Evolutionary conservation across 495 filamentous ascomycete species (phyloP), one percentile per base, ranked within the genome.

Genomic region (Xylaria telfairii): DNA sequence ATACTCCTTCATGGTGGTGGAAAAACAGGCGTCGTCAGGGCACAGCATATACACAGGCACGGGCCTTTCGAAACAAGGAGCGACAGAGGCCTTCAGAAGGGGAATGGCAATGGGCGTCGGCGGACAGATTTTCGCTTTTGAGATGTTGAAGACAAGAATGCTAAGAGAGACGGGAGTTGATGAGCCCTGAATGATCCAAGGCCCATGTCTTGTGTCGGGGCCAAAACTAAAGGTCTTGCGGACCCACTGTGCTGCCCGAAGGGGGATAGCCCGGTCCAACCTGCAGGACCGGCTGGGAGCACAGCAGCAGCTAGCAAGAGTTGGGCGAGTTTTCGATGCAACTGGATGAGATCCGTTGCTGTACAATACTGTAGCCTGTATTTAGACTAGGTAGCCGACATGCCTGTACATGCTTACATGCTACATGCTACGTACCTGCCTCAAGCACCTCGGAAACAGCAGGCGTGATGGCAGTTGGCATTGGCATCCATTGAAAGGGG

Each of bases 1-100:
- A 71, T 82, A 75, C 77, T 88, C 87, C 79, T 88, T 88, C 86
- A 88, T 86, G 67, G 75, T 83, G 75, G 80, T 69, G 42, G 68
- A 72, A 69, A 24, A 41, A 13, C 68, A 63, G 68, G n/a, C 67
- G 56, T 49, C n/a, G 54, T 62, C 26, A 30, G 60, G 28, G 68
- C 54, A 57, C 49, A 41, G n/a, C 17, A 47, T 34, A 44, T 46
- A 65, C 46, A 49, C 59, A 47, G 30, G 34, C 34, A 34, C 47
- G 49, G 51, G 26, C 21, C 9, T 34, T 49, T 64, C 53, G 46
- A 71, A 19, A 49, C 28, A 66, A 68, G 71, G 65, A 74, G 51
- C 42, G 39, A 70, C 34, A 32, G 37, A 57, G 62, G 19, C 28
- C 53, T 61, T 15, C n/a, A n/a, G 54, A 34, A 47, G 8, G 21